A percentile compares a stretch with the other conserved stretches of the same genome.
phyloP scores from a whole-genome alignment of 148 eudicot species.

The Chenopodium quinoa region DNA sequence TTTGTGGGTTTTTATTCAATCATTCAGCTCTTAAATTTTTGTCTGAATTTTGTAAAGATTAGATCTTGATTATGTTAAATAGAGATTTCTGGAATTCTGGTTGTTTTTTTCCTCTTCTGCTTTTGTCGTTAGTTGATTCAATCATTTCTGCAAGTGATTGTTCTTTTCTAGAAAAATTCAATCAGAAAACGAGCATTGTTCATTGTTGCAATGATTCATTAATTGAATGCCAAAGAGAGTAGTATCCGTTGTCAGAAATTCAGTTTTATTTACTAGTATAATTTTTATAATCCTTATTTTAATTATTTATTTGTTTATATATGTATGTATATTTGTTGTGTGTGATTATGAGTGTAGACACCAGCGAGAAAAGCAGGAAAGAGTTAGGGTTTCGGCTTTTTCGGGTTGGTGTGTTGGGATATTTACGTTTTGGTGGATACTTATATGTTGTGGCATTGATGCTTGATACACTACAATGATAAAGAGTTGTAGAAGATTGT shows the following conservation, averaged over 20 bases:
- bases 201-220: neutral
- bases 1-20: neutral
- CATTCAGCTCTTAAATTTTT: constrained; percentile 3
- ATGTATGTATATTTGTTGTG: neutral
- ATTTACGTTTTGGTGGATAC: neutral
- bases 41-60: neutral
- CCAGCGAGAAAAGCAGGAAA: neutral
- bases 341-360: neutral
- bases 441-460: neutral
- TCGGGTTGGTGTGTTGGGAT: neutral
- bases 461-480: neutral
- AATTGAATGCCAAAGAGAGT: constrained; percentile 7
- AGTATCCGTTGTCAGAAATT: neutral
- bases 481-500: neutral
- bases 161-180: neutral
- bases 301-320: neutral
- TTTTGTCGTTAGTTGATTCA: neutral
- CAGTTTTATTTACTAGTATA: neutral
- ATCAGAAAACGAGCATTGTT: neutral
- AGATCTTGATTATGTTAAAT: constrained; percentile 23
- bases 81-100: neutral
- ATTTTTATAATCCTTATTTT: neutral
- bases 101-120: neutral
- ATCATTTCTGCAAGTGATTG: neutral
- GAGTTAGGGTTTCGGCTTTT: neutral